A percentile compares a stretch with the other conserved stretches of the same genome.
phyloP scores from a whole-genome alignment of 1,139 yeast species.

The Pichia terricola region DNA sequence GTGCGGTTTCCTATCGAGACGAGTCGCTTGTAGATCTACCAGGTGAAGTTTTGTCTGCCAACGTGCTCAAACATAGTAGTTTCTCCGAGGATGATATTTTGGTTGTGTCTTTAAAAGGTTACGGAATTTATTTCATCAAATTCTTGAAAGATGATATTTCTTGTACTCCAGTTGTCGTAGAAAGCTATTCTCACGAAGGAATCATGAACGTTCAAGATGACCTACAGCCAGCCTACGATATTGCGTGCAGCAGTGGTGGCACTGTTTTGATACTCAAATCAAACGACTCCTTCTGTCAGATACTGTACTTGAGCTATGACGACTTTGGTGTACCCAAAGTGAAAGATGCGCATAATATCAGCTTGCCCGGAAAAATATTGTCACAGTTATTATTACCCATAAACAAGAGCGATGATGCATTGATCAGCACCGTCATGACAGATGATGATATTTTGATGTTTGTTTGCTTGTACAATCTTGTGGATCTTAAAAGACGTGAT shows the following conservation, averaged over 20 bases:
- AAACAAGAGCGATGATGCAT: slow-evolving; percentile 2
- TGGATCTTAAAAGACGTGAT: slow-evolving; percentile 1
- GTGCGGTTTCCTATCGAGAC: not conserved
- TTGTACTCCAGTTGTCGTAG: slow-evolving; percentile 1
- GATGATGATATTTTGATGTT: slow-evolving; percentile 2
- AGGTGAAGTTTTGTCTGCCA: not conserved
- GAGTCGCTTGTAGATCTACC: not conserved
- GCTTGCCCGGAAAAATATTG: not conserved
- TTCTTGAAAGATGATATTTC: slow-evolving; percentile 3
- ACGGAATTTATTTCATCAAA: slow-evolving; percentile 16
- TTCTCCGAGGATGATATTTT: slow-evolving; percentile 8
- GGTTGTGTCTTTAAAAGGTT: slow-evolving; percentile 4
- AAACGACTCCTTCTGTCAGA: not conserved
- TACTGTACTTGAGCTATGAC: slow-evolving; percentile 14
- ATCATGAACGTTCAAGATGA: not conserved
- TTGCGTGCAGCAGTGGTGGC: not conserved
- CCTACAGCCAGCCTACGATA: not conserved
- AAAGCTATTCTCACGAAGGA: not conserved
- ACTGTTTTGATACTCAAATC: not conserved
- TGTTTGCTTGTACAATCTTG: slow-evolving; percentile 1
- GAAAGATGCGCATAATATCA: slow-evolving; percentile 2
- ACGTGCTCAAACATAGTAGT: not conserved
- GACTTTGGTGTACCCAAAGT: slow-evolving; percentile 1
- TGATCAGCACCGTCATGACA: slow-evolving; percentile 1
- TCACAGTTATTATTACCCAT: slow-evolving; percentile 4